Evolutionary conservation across 1,284 basidiomycete species (phyloP).

Genomic region (Cronartium ribicola): DNA sequence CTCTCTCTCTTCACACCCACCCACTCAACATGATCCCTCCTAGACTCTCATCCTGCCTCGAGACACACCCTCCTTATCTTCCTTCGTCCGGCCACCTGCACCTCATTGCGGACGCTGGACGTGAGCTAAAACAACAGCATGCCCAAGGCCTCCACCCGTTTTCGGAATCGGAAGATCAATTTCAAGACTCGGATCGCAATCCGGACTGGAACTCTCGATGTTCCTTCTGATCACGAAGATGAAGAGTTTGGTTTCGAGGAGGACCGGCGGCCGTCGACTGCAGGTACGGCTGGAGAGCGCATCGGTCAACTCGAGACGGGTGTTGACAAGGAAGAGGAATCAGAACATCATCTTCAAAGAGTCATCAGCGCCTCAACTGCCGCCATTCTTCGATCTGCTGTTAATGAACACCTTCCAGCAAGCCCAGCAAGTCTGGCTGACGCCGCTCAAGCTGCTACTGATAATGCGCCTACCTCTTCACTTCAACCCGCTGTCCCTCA

Average conservation of each 20-base stretch:
- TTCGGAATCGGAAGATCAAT: constrained; percentile 51
- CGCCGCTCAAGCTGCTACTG: constrained; percentile 4
- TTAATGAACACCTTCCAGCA: constrained; percentile 15
- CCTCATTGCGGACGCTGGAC: background rate
- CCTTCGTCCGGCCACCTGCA: background rate
- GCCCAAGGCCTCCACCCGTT: constrained; percentile 46
- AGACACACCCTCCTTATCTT: background rate
- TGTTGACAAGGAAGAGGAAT: constrained; percentile 51
- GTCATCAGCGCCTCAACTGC: constrained; percentile 40
- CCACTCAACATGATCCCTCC: background rate
- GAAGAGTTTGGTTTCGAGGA: constrained; percentile 45
- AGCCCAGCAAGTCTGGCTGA: constrained; percentile 27
- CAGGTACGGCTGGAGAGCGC: constrained; percentile 41
- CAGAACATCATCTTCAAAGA: constrained; percentile 38
- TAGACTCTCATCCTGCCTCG: background rate
- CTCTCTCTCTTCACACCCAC: background rate
- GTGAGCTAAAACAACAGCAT: constrained; percentile 4
- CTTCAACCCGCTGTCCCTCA: constrained; percentile 52
- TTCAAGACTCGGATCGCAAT: constrained; percentile 50
- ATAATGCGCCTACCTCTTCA: background rate
- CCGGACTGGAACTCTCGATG: constrained; percentile 46
- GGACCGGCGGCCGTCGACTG: constrained; percentile 33
- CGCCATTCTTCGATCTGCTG: constrained; percentile 28
- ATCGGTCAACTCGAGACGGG: constrained; percentile 48
- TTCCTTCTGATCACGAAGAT: constrained; percentile 45